phyloP scores from a whole-genome alignment of 352 stramenopile species.

The Globisporangium yorkense region DNA sequence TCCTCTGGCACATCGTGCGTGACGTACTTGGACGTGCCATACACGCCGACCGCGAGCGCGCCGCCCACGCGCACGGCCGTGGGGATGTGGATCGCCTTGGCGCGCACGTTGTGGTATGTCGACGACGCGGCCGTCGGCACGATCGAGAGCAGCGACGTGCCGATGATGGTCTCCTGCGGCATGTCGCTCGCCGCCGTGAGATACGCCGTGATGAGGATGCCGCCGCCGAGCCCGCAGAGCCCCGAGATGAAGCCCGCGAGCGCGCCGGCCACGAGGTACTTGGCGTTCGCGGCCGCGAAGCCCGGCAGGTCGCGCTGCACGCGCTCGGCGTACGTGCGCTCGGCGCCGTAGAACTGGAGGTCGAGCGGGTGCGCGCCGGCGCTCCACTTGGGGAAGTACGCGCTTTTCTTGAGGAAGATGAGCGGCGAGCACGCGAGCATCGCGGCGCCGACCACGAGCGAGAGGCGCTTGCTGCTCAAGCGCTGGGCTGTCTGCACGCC shows the following conservation, averaged over 20 bases:
- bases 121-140: conserved; percentile 76
- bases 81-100: conserved; percentile 73
- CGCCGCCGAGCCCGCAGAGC: conserved; percentile 72
- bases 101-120: conserved; percentile 74
- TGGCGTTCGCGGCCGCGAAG: conserved; percentile 57
- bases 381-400: conserved; percentile 72
- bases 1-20: conserved; percentile 76
- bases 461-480: conserved; percentile 69
- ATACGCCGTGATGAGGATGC: conserved; percentile 85
- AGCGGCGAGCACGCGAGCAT: conserved; percentile 75
- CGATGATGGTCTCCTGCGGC: conserved; percentile 78
- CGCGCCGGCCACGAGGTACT: conserved; percentile 72
- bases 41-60: conserved; percentile 54
- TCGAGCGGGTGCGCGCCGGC: conserved; percentile 47
- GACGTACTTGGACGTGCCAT: conserved; percentile 79
- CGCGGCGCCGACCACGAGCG: conserved; percentile 65
- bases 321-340: conserved; percentile 37
- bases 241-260: conserved; percentile 81
- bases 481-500: conserved; percentile 72
- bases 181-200: conserved; percentile 83
- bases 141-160: conserved; percentile 78
- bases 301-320: conserved; percentile 27
- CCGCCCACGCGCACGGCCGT: conserved; percentile 62
- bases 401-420: conserved; percentile 80
- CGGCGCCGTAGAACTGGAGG: conserved; percentile 64